These are phyloP conservation scores for Trichoderma polysporum DNA, from an alignment of 2,329 filamentous ascomycete species.

Conservation along the genomic window DNA sequence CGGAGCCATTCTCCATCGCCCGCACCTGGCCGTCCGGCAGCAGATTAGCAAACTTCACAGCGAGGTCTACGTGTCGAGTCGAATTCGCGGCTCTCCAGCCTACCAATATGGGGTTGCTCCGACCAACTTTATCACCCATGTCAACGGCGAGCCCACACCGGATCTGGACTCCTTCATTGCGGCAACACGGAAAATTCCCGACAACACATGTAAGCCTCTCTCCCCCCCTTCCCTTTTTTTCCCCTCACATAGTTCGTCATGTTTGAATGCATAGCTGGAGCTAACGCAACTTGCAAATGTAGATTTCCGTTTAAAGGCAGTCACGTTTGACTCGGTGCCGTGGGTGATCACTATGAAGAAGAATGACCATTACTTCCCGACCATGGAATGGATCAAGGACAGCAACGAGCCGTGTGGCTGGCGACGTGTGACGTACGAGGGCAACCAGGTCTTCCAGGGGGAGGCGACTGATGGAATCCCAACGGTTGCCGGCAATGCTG, in stretches of 20 bases:
- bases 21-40: conserved; percentile 93
- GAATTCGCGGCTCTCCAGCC: conserved; percentile 77
- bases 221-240: background rate
- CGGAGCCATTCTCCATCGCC: conserved; percentile 86
- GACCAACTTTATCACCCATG: conserved; percentile 96
- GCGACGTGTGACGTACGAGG: conserved; percentile 63
- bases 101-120: conserved; percentile 91
- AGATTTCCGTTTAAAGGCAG: conserved; percentile 95
- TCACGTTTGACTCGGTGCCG: conserved; percentile 96
- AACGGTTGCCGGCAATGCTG: conserved; percentile 43
- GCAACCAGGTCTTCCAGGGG: conserved; percentile 51
- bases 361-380: conserved; percentile 92
- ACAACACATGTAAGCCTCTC: conserved; percentile 75
- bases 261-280: background rate
- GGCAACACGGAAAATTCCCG: conserved; percentile 82
- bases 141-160: conserved; percentile 83
- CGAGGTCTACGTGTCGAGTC: conserved; percentile 91
- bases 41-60: conserved; percentile 96
- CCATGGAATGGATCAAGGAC: conserved; percentile 69
- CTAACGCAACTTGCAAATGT: conserved; percentile 23
- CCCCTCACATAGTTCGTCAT: background rate
- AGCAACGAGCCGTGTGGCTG: conserved; percentile 58
- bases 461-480: conserved; percentile 54
- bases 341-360: conserved; percentile 99
- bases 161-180: conserved; percentile 78